Conservation (phyloP, 202 grass and related monocot genomes). For the Zizania palustris region DNA sequence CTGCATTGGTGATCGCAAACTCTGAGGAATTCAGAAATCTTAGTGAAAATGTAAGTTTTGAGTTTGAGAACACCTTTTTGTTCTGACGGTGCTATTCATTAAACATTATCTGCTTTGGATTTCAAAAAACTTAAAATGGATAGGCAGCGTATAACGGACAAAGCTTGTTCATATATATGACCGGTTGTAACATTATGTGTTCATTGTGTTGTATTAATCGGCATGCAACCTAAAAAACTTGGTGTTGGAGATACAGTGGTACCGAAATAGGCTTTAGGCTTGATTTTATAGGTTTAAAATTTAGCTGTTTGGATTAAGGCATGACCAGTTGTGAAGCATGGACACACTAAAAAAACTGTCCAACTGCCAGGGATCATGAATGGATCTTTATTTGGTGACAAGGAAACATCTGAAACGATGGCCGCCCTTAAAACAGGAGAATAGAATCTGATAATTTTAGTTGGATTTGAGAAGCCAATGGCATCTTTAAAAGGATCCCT, state of each 20-base stretch:
- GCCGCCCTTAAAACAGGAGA: not conserved
- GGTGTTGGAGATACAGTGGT: conserved; percentile 12
- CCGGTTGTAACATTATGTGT: not conserved
- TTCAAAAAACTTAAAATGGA: conserved; percentile 21
- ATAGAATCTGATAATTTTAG: conserved; percentile 3
- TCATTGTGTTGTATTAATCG: not conserved
- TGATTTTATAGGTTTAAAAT: not conserved
- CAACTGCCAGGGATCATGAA: conserved; percentile 22
- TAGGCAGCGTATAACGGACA: not conserved
- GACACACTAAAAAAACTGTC: not conserved
- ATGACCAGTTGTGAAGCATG: conserved; percentile 6
- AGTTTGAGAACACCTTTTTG: conserved; percentile 29
- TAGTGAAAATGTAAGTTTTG: conserved; percentile 81
- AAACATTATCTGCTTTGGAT: conserved; percentile 28
- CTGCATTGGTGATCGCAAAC: conserved; percentile 93
- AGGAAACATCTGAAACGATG: not conserved
- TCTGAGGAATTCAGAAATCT: conserved; percentile 98
- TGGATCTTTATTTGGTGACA: conserved; percentile 22
- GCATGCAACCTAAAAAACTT: conserved; percentile 9
- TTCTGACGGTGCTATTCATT: conserved; percentile 16
- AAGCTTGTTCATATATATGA: conserved; percentile 18
- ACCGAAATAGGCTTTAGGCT: not conserved
- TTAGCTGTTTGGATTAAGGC: not conserved
- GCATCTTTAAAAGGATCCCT: not conserved
- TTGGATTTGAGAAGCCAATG: conserved; percentile 2